A percentile compares a stretch with the other conserved stretches of the same genome.
These are phyloP conservation scores for Ananas comosus DNA, from an alignment of 176 grass and related monocot genomes.

Conservation along the genomic window DNA sequence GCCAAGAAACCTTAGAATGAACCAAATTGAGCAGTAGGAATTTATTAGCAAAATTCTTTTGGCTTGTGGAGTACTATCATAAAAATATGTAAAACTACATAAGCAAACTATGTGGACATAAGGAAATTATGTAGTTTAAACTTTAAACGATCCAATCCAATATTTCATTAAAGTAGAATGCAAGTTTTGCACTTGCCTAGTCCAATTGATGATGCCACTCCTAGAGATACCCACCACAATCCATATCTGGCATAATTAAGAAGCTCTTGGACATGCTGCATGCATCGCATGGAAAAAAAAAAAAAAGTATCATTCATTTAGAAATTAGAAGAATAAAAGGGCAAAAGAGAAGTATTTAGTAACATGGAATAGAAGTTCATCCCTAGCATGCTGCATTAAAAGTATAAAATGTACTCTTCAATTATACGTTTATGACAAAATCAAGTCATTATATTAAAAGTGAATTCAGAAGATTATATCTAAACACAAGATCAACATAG, in stretches of 20 bases:
- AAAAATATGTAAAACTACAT: too few relatives aligned
- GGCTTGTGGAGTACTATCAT: too few relatives aligned
- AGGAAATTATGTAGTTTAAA: background rate
- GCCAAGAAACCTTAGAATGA: too few relatives aligned
- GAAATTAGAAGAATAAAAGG: background rate
- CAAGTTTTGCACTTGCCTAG: slow-evolving; percentile 49
- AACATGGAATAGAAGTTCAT: background rate
- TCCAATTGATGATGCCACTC: slow-evolving; percentile 90
- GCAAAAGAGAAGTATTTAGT: too few relatives aligned
- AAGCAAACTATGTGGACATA: background rate
- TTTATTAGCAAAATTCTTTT: too few relatives aligned
- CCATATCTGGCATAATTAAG: slow-evolving; percentile 59
- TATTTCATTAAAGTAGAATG: slow-evolving; percentile 1
- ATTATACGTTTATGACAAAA: background rate
- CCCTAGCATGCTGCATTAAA: background rate
- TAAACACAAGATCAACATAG: background rate
- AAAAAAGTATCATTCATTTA: slow-evolving; percentile 10
- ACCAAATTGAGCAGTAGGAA: too few relatives aligned
- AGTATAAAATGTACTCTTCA: background rate
- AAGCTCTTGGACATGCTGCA: slow-evolving; percentile 74
- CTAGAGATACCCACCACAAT: slow-evolving; percentile 84
- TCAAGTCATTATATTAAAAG: background rate
- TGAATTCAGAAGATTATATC: background rate
- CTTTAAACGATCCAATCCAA: background rate
- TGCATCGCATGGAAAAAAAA: slow-evolving; percentile 20